Conservation (phyloP, 495 filamentous ascomycete species). For the Neurospora sp. region DNA sequence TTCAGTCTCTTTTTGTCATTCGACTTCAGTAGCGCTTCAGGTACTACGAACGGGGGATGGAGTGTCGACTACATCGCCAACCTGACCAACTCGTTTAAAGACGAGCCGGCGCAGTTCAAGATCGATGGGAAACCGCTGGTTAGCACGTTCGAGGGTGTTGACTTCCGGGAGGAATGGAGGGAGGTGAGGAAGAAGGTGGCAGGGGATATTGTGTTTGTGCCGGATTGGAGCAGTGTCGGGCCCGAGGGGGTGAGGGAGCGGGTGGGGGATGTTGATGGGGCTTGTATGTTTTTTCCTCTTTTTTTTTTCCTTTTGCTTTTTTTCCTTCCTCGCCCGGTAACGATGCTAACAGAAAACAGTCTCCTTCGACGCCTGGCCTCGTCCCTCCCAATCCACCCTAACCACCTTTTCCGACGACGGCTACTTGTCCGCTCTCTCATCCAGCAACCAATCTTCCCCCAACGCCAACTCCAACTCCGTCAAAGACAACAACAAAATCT, state of each 20-base stretch:
- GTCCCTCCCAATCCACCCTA: neutral
- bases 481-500: slow-evolving; percentile 34
- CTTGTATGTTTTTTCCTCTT: slow-evolving; percentile 3
- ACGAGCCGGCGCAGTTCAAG: slow-evolving; percentile 36
- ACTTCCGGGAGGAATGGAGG: slow-evolving; percentile 41
- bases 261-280: slow-evolving; percentile 39
- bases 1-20: slow-evolving; percentile 4
- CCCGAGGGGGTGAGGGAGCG: slow-evolving; percentile 30
- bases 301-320: neutral
- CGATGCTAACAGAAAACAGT: neutral
- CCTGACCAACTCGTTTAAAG: slow-evolving; percentile 44
- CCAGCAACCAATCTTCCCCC: neutral
- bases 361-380: slow-evolving; percentile 62
- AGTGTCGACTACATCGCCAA: slow-evolving; percentile 35
- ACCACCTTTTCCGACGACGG: neutral
- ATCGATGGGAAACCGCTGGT: slow-evolving; percentile 41
- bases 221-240: slow-evolving; percentile 47
- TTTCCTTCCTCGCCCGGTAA: neutral
- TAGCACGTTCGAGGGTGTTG: slow-evolving; percentile 51
- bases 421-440: neutral
- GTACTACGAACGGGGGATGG: slow-evolving; percentile 26
- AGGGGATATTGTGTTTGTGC: slow-evolving; percentile 44
- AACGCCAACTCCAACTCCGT: neutral
- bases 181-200: slow-evolving; percentile 33
- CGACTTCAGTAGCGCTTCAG: slow-evolving; percentile 13